Evolutionary conservation across 441 rosid species (phyloP), one percentile per base, ranked within the genome.

Genomic region (Aleurites moluccanus): DNA sequence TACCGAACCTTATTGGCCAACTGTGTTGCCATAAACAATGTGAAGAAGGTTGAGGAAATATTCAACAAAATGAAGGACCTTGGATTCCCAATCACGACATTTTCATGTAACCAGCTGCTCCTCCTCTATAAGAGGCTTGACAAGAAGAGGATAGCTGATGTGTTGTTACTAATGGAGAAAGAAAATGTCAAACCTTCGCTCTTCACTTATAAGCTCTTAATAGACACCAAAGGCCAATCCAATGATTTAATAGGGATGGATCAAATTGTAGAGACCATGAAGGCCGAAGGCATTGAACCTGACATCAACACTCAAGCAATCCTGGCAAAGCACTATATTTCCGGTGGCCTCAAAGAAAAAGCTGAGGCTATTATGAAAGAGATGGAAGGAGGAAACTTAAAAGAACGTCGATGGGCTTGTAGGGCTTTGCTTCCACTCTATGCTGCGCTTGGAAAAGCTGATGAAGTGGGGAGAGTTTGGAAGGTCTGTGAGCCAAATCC

Each of bases 241-340:
- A 88, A 88, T 75, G 98, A 93, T 79, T 75, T 90, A 15, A 42
- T 74, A n/a, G 99, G 97, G 73, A 93, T 95, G 96, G 98, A 95
- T 75, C 90, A 89, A 78, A 77, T 95, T 42, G 80, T 90, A 63
- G 91, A 89, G 82, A 82, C 88, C 52, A 93, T 95, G 99, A 90
- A 89, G 77, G 91, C 89, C 38, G 91, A 88, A 79, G 98, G 98
- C 52, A 28, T 90, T 68, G 81, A 88, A 77, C 90, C 81, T 25
- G 97, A 91, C 77, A 53, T 74, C n/a, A 1, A 10, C 18, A 85
- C 82, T 44, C 84, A 72, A 73, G 86, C 89, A 20, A 70, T 87
- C 71, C 38, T 86, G 80, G 97, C 95, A 23, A 88, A 67, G 78
- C 91, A 90, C 81, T 93, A 93, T 78, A 44, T 78, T 42, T 73